These are phyloP conservation scores for Fomes fomentarius DNA, from an alignment of 1,284 basidiomycete species.

Conservation along the genomic window DNA sequence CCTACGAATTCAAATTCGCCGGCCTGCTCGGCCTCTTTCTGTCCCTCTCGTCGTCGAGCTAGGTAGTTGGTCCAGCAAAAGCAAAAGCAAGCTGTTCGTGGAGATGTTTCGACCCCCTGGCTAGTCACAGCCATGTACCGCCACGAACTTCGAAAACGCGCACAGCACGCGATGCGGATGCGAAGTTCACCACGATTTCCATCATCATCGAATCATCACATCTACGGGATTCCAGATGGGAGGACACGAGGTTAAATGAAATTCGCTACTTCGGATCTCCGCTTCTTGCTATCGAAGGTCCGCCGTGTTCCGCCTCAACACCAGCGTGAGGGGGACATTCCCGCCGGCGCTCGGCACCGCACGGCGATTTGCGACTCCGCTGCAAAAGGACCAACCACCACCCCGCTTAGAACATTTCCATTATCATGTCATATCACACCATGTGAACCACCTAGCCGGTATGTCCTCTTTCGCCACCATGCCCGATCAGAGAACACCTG, in stretches of 20 bases:
- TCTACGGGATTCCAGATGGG: slow-evolving; percentile 6
- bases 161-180: slow-evolving; percentile 1
- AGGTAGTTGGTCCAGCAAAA: no score
- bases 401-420: no score
- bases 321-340: no score
- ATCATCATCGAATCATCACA: no score
- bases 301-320: no score
- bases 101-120: slow-evolving; percentile 11
- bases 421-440: no score
- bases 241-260: slow-evolving; percentile 1
- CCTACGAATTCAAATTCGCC: slow-evolving; percentile 17
- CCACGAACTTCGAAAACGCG: slow-evolving; percentile 7
- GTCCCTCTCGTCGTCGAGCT: background rate
- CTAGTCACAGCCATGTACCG: slow-evolving; percentile 7
- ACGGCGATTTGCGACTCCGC: slow-evolving; percentile 11
- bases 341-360: background rate
- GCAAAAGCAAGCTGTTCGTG: no score
- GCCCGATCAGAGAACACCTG: background rate
- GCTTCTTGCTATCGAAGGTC: slow-evolving; percentile 5
- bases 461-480: background rate
- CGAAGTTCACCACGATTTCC: background rate
- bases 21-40: slow-evolving; percentile 10
- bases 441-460: background rate
- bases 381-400: slow-evolving; percentile 1
- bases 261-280: slow-evolving; percentile 10